Evolutionary conservation across 208 protist genomes (phyloP), one percentile per base, ranked within the genome.

Genomic region (Leishmania tropica): DNA sequence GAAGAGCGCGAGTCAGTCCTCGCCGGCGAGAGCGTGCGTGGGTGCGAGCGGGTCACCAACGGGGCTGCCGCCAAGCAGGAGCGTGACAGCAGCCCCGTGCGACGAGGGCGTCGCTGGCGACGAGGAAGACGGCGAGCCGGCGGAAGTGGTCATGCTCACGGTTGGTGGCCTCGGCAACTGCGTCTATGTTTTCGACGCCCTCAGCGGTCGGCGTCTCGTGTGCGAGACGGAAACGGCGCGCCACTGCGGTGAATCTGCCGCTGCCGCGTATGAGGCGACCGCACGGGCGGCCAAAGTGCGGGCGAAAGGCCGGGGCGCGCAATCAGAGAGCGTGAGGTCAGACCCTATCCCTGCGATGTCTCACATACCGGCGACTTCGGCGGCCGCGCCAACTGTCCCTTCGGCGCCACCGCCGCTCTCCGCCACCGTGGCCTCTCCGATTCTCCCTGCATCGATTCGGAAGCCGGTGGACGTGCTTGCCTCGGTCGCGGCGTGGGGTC

Each of bases 171-270:
- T 96, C 37, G 85, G 89, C 37, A 90, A 90, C 42, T 82, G 71
- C n/a, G 75, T 92, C 35, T 92, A 93, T 80, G 84, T 94, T 45
- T 95, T 91, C 68, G 84, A 96, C 79, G 93, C 90, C 31, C 56
- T 95, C 47, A 93, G 79, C 42, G 93, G 93, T 8, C 88, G 89
- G 48, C 85, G 88, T 48, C 79, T 90, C 24, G 77, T 87, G 11
- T 67, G 76, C 62, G 28, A 84, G 79, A 13, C 78, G 47, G 83
- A 83, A 37, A 78, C 62, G 42, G 67, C 79, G 76, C 84, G 62
- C 6, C 58, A 58, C 45, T 78, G 70, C 15, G 76, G 71, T 0
- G 35, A 81, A 53, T 73, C 68, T 17, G 76, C 85, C 0, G 81
- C 81, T 0, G 68, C 75, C 17, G 48, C 81, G 8, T 67, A 81